Evolutionary conservation across 2,329 filamentous ascomycete genomes (phyloP).

Genomic region (Fusarium austroafricanum): DNA sequence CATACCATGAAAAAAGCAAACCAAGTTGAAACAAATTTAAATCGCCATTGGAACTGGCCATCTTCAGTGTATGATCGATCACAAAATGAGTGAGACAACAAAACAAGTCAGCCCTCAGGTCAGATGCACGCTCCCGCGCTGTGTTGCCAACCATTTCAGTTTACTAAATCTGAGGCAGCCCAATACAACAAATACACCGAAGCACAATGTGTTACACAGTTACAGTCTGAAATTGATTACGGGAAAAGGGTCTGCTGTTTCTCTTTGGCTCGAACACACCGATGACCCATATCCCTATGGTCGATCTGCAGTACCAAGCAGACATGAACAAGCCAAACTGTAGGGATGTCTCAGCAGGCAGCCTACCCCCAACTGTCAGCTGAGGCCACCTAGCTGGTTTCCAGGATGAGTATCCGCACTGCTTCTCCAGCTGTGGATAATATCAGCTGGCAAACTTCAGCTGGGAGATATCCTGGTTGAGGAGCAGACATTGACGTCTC

Average conservation of each 20-base stretch:
- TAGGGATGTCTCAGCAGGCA: neutral
- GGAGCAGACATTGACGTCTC: neutral
- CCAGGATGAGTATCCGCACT: too few relatives aligned
- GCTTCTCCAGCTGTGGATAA: too few relatives aligned
- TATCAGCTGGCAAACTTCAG: too few relatives aligned
- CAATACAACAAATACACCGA: neutral
- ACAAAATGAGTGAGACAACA: neutral
- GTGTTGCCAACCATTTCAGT: neutral
- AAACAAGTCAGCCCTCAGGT: neutral
- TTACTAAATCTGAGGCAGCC: neutral
- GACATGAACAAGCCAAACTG: neutral
- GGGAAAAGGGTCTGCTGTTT: neutral
- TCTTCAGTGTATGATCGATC: neutral
- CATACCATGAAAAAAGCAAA: neutral
- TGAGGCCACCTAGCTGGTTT: neutral
- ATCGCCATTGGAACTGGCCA: rapidly evolving
- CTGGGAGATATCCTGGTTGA: neutral
- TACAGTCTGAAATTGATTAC: neutral
- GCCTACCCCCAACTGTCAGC: neutral
- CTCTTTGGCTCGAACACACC: neutral
- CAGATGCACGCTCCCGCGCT: neutral
- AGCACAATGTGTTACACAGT: neutral
- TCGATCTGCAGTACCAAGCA: neutral
- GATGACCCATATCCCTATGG: neutral
- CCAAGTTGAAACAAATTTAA: neutral